phyloP scores from a whole-genome alignment of 345 rosid genomes.

The Linum lewisii region DNA sequence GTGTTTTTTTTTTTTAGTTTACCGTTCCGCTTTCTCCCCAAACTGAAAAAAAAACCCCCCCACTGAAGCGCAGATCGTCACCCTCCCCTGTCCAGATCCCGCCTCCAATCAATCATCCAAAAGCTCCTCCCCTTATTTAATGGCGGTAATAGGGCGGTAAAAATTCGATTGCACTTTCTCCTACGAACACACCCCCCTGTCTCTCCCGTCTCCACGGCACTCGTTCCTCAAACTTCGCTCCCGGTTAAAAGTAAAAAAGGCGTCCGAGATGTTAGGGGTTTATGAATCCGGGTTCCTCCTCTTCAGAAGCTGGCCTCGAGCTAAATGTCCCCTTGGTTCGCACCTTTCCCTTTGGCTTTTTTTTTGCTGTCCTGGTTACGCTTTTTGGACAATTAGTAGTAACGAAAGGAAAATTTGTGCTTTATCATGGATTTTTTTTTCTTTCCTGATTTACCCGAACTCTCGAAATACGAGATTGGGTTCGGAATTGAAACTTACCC shows the following conservation, averaged over 20 bases:
- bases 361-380: not conserved
- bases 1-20: no score
- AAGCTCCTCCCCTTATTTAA: not conserved
- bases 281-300: conserved; percentile 67
- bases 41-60: conserved; percentile 12
- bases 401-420: no score
- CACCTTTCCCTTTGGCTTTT: not conserved
- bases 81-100: conserved; percentile 27
- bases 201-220: not conserved
- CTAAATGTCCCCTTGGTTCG: conserved; percentile 92
- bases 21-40: no score
- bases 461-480: no score
- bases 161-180: no score
- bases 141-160: not conserved
- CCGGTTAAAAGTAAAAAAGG: conserved; percentile 23
- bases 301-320: conserved; percentile 75
- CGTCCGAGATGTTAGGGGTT: conserved; percentile 18
- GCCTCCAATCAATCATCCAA: not conserved
- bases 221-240: no score
- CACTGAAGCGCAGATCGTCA: conserved; percentile 9
- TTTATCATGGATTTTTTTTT: no score
- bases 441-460: no score
- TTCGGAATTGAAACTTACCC: no score
- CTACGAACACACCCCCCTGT: not conserved
- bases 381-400: no score